Conservation (phyloP, 495 filamentous ascomycete species). For the Daldinia concentrica region DNA sequence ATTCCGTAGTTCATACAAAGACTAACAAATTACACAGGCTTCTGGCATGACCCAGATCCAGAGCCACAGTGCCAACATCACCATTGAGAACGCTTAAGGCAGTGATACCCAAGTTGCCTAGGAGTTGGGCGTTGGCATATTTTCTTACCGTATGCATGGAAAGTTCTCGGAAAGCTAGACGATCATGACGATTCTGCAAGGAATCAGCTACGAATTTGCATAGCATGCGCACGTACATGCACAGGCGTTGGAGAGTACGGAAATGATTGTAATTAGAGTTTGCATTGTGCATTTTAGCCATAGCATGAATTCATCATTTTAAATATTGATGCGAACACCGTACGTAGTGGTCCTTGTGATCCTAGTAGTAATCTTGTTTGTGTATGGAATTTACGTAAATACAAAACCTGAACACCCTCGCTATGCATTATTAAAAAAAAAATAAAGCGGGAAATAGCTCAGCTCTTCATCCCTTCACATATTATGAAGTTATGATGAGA, state of each 20-base stretch:
- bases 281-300: not conserved
- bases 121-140: not conserved
- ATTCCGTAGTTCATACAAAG: not conserved
- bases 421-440: conserved; percentile 17
- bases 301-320: conserved; percentile 20
- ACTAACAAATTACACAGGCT: conserved; percentile 31
- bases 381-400: not conserved
- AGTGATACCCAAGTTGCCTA: not conserved
- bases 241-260: conserved; percentile 21
- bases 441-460: not conserved
- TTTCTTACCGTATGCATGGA: conserved; percentile 7
- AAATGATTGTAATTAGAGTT: conserved; percentile 6
- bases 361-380: not conserved
- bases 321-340: not conserved
- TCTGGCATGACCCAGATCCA: conserved; percentile 34
- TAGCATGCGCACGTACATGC: conserved; percentile 12
- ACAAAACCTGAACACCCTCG: conserved; percentile 22
- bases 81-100: conserved; percentile 27
- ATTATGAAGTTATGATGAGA: too few relatives aligned
- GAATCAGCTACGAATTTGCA: conserved; percentile 18
- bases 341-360: not conserved
- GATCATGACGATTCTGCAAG: conserved; percentile 14
- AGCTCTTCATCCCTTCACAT: too few relatives aligned
- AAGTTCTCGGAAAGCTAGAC: conserved; percentile 8
- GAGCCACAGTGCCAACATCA: conserved; percentile 36